phyloP scores from a whole-genome alignment of 2,329 filamentous ascomycete species.

The Aspergillus versicolor region DNA sequence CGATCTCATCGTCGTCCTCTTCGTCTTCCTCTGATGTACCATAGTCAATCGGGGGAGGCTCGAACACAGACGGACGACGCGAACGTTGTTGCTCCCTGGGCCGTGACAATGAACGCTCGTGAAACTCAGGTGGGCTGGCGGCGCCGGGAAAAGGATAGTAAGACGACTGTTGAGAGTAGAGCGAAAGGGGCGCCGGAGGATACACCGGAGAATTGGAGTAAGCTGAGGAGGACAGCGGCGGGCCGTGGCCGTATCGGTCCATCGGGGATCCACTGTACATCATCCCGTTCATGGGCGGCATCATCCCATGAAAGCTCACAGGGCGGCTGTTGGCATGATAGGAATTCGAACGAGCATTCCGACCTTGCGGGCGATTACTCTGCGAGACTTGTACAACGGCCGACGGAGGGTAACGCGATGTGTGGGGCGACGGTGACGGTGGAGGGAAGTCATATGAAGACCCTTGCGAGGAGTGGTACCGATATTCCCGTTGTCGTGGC shows the following conservation, averaged over 20 bases:
- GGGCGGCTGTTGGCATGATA: conserved; percentile 39
- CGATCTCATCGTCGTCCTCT: conserved; percentile 22
- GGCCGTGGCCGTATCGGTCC: conserved; percentile 35
- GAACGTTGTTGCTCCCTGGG: conserved; percentile 30
- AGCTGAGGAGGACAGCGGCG: conserved; percentile 38
- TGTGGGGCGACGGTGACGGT: conserved; percentile 32
- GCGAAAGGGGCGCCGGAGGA: conserved; percentile 23
- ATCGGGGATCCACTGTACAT: conserved; percentile 31
- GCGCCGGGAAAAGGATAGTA: conserved; percentile 31
- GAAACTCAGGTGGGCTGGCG: conserved; percentile 26
- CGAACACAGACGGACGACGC: conserved; percentile 37
- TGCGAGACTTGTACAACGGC: conserved; percentile 30
- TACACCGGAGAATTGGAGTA: conserved; percentile 33
- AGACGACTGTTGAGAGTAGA: conserved; percentile 29
- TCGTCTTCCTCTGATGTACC: conserved; percentile 24
- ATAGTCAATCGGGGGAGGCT: conserved; percentile 33
- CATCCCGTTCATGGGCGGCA: conserved; percentile 26
- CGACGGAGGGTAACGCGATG: conserved; percentile 28
- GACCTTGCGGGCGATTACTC: conserved; percentile 27
- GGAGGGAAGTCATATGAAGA: conserved; percentile 32
- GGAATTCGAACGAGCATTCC: conserved; percentile 32
- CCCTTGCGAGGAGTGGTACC: conserved; percentile 29
- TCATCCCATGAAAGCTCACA: conserved; percentile 37
- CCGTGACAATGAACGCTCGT: conserved; percentile 36
- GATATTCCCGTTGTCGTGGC: conserved; percentile 30